Conservation (phyloP, 139 green algal genomes). For the Zygnema cylindricum region DNA sequence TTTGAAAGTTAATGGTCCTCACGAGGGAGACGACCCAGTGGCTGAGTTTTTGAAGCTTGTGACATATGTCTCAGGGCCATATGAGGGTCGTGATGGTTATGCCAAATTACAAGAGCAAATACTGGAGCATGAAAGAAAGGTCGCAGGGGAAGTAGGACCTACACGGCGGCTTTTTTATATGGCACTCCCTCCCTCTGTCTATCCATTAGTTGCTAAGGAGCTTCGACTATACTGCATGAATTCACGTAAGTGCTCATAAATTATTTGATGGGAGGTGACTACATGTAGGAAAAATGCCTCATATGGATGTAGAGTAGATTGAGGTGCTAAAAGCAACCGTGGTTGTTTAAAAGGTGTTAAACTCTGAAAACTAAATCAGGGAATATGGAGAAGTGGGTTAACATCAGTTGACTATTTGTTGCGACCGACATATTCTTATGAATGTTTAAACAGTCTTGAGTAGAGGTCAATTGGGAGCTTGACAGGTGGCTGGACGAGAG, state of each 20-base stretch:
- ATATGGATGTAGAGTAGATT: no score
- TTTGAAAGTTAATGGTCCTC: background rate
- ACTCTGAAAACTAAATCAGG: no score
- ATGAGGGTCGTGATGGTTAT: conserved; percentile 49
- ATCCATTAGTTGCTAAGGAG: conserved; percentile 79
- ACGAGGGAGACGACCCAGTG: background rate
- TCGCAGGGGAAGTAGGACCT: background rate
- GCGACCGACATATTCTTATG: no score
- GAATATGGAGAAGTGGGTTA: no score
- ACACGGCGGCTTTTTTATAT: conserved; percentile 87
- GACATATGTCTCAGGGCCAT: conserved; percentile 35
- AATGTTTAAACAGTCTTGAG: no score
- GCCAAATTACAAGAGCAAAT: conserved; percentile 43
- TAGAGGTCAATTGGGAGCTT: no score
- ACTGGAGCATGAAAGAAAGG: conserved; percentile 9
- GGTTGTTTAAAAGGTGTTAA: no score
- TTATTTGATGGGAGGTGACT: no score
- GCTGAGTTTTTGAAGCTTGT: conserved; percentile 32
- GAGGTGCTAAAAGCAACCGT: no score
- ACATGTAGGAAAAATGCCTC: no score
- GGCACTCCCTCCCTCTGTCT: conserved; percentile 92
- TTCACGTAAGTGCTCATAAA: conserved; percentile 10
- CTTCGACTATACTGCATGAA: conserved; percentile 57
- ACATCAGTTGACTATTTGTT: no score
- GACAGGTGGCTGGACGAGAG: conserved; percentile 61